These are phyloP conservation scores for Colletotrichum godetiae DNA, from an alignment of 2,329 filamentous ascomycete species.

Conservation along the genomic window DNA sequence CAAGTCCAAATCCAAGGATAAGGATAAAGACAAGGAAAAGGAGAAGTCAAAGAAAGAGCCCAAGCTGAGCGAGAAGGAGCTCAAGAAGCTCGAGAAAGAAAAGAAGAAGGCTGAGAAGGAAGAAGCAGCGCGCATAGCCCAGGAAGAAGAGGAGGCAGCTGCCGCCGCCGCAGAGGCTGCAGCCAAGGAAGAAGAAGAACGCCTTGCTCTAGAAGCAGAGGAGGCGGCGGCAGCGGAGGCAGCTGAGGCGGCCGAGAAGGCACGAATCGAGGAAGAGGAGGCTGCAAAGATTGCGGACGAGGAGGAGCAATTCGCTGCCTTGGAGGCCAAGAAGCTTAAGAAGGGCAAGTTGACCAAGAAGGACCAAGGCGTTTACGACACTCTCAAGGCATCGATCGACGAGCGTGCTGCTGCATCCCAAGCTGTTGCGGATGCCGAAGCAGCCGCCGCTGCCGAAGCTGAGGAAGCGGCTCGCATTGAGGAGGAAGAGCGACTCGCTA, in stretches of 20 bases:
- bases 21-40: conserved; percentile 50
- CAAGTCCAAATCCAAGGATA: conserved; percentile 56
- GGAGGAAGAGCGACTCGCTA: conserved; percentile 45
- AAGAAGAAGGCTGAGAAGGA: conserved; percentile 56
- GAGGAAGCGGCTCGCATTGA: conserved; percentile 45
- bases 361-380: conserved; percentile 57
- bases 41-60: conserved; percentile 56
- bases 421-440: conserved; percentile 47
- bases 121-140: conserved; percentile 54
- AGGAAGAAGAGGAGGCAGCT: conserved; percentile 48
- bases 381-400: conserved; percentile 48
- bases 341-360: conserved; percentile 58
- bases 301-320: conserved; percentile 51
- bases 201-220: conserved; percentile 42
- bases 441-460: conserved; percentile 50
- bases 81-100: conserved; percentile 62
- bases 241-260: conserved; percentile 44
- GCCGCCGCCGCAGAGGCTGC: conserved; percentile 41
- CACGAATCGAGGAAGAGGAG: conserved; percentile 37
- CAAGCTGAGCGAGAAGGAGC: conserved; percentile 62
- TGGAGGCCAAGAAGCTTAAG: conserved; percentile 61
- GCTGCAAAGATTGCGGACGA: conserved; percentile 43
- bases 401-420: conserved; percentile 54
- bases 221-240: conserved; percentile 43
- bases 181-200: conserved; percentile 45